Evolutionary conservation across 192 early-diverging fungal species (phyloP).

Genomic region (Backusella parvicylindrica): DNA sequence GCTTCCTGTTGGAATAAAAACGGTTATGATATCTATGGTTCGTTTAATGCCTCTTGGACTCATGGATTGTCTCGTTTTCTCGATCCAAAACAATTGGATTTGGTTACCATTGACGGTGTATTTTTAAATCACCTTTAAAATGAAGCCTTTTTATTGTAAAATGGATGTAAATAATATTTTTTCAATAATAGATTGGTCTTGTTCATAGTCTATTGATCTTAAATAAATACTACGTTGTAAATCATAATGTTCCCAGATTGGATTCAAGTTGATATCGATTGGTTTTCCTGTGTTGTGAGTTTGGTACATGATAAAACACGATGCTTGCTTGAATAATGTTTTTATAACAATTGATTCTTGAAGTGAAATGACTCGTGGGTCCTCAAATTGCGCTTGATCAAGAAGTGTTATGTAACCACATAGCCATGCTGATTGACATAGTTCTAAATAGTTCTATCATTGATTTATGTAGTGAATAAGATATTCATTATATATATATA

Average conservation of each 20-base stretch:
- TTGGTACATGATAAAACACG: not conserved
- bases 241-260: not conserved
- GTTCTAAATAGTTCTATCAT: not conserved
- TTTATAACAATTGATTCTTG: not conserved
- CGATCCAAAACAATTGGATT: not conserved
- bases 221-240: not conserved
- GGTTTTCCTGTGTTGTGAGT: not conserved
- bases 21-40: conserved; percentile 45
- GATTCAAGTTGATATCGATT: not conserved
- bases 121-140: not conserved
- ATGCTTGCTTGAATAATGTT: not conserved
- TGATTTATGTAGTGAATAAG: not conserved
- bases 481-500: not conserved
- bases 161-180: not conserved
- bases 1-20: conserved; percentile 37
- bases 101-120: not conserved
- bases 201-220: not conserved
- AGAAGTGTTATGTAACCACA: not conserved
- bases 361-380: not conserved
- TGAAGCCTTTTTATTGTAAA: not conserved
- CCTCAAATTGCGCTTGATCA: not conserved
- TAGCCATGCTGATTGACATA: not conserved
- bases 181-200: not conserved
- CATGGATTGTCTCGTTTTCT: not conserved
- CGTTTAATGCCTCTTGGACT: conserved; percentile 29